These are phyloP conservation scores for Triticum timopheevii DNA, from an alignment of 176 grass and related monocot species.

Conservation along the genomic window DNA sequence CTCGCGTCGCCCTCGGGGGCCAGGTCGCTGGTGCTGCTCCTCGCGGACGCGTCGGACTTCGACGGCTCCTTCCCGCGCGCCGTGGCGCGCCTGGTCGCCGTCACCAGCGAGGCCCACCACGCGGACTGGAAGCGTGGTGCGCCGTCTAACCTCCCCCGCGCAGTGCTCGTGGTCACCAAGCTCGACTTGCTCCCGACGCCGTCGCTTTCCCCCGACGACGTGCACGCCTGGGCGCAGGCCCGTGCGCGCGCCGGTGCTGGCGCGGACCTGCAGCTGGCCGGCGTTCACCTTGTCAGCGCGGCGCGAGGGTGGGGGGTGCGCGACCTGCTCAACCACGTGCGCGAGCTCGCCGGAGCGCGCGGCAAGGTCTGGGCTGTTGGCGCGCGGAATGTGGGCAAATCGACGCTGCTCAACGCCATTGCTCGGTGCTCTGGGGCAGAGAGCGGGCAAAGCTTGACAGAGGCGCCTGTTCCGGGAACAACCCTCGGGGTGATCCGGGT, in stretches of 20 bases:
- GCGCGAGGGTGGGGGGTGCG: constrained; percentile 66
- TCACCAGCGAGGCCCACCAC: constrained; percentile 35
- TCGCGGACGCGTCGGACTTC: constrained; percentile 74
- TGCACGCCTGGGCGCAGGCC: constrained; percentile 63
- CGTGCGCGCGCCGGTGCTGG: constrained; percentile 54
- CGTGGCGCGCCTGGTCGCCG: constrained; percentile 61
- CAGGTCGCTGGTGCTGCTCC: constrained; percentile 75
- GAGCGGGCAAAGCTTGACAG: constrained; percentile 54
- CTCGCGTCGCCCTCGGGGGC: constrained; percentile 71
- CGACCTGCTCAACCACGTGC: constrained; percentile 63
- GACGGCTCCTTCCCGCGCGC: constrained; percentile 80
- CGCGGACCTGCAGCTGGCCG: constrained; percentile 42
- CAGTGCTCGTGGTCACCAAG: constrained; percentile 68
- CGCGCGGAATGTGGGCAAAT: constrained; percentile 80
- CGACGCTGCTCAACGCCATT: constrained; percentile 84
- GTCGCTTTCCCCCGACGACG: constrained; percentile 42
- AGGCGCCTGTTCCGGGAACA: constrained; percentile 81
- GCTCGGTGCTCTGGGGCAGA: constrained; percentile 45
- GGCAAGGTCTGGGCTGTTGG: constrained; percentile 96
- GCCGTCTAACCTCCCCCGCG: constrained; percentile 60
- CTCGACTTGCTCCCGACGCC: constrained; percentile 75
- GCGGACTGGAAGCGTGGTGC: constrained; percentile 47
- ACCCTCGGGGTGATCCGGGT: constrained; percentile 72
- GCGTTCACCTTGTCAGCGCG: constrained; percentile 70
- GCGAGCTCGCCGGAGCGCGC: constrained; percentile 53